Evolutionary conservation across 2,329 filamentous ascomycete species (phyloP).

Genomic region (Aureobasidium musti): DNA sequence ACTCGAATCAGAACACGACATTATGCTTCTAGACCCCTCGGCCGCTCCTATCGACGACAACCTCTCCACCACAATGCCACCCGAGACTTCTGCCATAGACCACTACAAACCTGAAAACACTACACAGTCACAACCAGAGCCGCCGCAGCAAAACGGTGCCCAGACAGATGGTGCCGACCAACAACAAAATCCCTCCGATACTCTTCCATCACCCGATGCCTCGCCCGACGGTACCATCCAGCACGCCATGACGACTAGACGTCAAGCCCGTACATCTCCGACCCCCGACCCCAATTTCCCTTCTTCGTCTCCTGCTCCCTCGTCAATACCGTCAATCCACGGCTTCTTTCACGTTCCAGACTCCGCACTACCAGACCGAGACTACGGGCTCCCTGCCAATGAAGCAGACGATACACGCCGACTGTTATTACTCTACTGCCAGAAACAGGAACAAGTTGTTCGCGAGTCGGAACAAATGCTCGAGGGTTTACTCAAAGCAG

Average conservation of each 20-base stretch:
- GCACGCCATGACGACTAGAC: slow-evolving; percentile 59
- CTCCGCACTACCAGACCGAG: slow-evolving; percentile 64
- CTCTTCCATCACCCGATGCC: slow-evolving; percentile 20
- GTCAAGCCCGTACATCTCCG: slow-evolving; percentile 52
- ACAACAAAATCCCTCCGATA: not conserved
- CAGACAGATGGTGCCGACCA: slow-evolving; percentile 6
- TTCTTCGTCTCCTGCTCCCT: slow-evolving; percentile 49
- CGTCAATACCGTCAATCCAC: slow-evolving; percentile 62
- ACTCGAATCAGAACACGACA: slow-evolving; percentile 55
- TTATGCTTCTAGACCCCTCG: slow-evolving; percentile 39
- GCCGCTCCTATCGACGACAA: not conserved
- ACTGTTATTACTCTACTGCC: slow-evolving; percentile 72
- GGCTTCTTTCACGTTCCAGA: slow-evolving; percentile 71
- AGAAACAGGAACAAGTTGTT: slow-evolving; percentile 83
- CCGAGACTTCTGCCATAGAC: slow-evolving; percentile 2
- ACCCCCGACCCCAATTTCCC: slow-evolving; percentile 37
- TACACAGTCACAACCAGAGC: slow-evolving; percentile 3
- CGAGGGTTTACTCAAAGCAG: slow-evolving; percentile 69
- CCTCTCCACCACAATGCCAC: not conserved
- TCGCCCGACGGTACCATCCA: slow-evolving; percentile 32
- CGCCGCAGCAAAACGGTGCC: slow-evolving; percentile 23
- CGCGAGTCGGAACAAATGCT: slow-evolving; percentile 69
- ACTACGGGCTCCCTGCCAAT: slow-evolving; percentile 68
- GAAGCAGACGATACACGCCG: slow-evolving; percentile 79
- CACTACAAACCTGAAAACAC: slow-evolving; percentile 25